Evolutionary conservation across 2,329 filamentous ascomycete genomes (phyloP).

Genomic region (Cladosporium sp.): DNA sequence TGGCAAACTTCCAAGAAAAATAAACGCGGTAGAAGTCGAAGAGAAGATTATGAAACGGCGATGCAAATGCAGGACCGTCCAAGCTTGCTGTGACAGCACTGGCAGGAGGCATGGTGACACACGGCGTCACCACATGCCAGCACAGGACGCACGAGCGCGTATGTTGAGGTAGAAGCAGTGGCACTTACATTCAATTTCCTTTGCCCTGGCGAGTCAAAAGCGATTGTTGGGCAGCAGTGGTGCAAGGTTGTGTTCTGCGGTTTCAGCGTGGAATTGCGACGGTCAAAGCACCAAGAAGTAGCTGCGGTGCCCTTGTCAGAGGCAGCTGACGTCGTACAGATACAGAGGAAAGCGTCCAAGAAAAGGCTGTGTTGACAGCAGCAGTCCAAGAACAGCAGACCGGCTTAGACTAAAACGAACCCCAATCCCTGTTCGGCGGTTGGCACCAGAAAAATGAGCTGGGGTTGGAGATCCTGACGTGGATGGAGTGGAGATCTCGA

Average conservation of each 20-base stretch:
- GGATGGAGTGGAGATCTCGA: slow-evolving; percentile 11
- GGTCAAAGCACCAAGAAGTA: slow-evolving; percentile 14
- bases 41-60: slow-evolving; percentile 7
- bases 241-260: slow-evolving; percentile 9
- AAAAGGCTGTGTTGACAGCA: slow-evolving; percentile 13
- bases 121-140: slow-evolving; percentile 13
- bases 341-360: slow-evolving; percentile 13
- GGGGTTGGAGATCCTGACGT: slow-evolving; percentile 16
- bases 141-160: slow-evolving; percentile 19
- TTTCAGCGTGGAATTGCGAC: slow-evolving; percentile 17
- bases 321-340: slow-evolving; percentile 9
- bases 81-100: slow-evolving; percentile 7
- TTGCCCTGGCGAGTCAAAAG: slow-evolving; percentile 2
- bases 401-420: neutral
- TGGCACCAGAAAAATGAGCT: slow-evolving; percentile 10
- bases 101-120: slow-evolving; percentile 18
- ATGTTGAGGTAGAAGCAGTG: slow-evolving; percentile 12
- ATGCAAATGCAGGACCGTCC: slow-evolving; percentile 16
- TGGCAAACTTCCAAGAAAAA: neutral
- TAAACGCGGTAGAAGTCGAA: neutral
- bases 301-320: slow-evolving; percentile 1
- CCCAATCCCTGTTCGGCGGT: slow-evolving; percentile 10
- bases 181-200: slow-evolving; percentile 17
- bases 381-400: slow-evolving; percentile 15
- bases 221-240: neutral